Percentiles rank a stretch among this genome's conserved stretches.
Evolutionary conservation across 768 basidiomycete genomes (phyloP).

Genomic region (Amanita pseudoporphyria): DNA sequence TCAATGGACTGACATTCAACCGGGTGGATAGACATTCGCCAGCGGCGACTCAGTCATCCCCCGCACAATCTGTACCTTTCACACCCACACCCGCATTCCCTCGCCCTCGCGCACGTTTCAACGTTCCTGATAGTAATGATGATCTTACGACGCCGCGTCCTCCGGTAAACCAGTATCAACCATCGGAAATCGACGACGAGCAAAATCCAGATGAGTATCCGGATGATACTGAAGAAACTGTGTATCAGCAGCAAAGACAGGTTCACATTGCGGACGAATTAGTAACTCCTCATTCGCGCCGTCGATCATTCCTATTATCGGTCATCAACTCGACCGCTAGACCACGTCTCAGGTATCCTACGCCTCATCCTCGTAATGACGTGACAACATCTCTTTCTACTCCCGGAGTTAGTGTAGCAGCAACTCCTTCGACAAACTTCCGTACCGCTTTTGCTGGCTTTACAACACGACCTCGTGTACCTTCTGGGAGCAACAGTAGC

Average conservation of each 20-base stretch:
- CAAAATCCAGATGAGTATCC: conserved; percentile 9
- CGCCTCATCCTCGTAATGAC: conserved; percentile 32
- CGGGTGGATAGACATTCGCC: conserved; percentile 22
- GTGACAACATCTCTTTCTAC: conserved; percentile 27
- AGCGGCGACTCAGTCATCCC: conserved; percentile 39
- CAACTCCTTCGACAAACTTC: conserved; percentile 22
- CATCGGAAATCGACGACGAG: conserved; percentile 12
- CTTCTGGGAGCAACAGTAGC: conserved; percentile 8
- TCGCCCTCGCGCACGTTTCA: conserved; percentile 53
- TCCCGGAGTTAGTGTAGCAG: conserved; percentile 24
- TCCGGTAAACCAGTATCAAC: conserved; percentile 10
- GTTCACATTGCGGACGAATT: conserved; percentile 24
- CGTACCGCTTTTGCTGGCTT: conserved; percentile 52
- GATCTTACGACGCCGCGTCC: conserved; percentile 30
- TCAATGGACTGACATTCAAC: conserved; percentile 14
- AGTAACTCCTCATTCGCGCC: conserved; percentile 61
- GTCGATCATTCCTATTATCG: conserved; percentile 73
- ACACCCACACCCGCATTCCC: conserved; percentile 66
- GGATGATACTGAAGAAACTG: conserved; percentile 19
- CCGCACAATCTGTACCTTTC: conserved; percentile 43
- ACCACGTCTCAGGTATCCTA: conserved; percentile 54
- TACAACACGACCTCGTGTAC: conserved; percentile 50
- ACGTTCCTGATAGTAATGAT: conserved; percentile 34
- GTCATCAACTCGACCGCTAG: conserved; percentile 79
- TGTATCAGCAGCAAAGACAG: not conserved